Conservation (phyloP, 2,329 filamentous ascomycete genomes). For the Ophiostoma australiae region DNA sequence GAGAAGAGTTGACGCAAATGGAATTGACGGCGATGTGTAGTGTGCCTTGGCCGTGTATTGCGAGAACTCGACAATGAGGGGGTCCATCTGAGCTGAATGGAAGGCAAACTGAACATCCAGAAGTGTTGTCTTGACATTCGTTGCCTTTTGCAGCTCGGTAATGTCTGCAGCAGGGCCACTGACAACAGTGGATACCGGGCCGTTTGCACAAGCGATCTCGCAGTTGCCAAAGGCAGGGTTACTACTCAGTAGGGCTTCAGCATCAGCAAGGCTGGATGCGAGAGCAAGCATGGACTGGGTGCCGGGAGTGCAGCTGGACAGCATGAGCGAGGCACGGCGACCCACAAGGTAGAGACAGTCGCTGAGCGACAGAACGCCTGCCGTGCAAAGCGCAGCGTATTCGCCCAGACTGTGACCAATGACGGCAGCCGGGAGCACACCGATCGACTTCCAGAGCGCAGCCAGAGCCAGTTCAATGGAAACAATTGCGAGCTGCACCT, state of each 20-base stretch:
- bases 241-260: slow-evolving; percentile 45
- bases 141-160: slow-evolving; percentile 39
- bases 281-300: slow-evolving; percentile 58
- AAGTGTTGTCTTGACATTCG: slow-evolving; percentile 41
- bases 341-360: slow-evolving; percentile 71
- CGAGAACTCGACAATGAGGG: slow-evolving; percentile 56
- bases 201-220: slow-evolving; percentile 66
- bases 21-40: slow-evolving; percentile 37
- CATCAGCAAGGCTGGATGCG: slow-evolving; percentile 47
- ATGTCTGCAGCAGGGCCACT: slow-evolving; percentile 43
- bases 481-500: slow-evolving; percentile 51
- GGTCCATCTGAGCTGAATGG: slow-evolving; percentile 50
- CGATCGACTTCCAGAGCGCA: slow-evolving; percentile 53
- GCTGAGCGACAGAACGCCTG: slow-evolving; percentile 65
- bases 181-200: slow-evolving; percentile 69
- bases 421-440: slow-evolving; percentile 51
- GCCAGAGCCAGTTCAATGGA: slow-evolving; percentile 55
- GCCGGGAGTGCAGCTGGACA: slow-evolving; percentile 59
- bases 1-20: slow-evolving; percentile 63
- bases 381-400: slow-evolving; percentile 66
- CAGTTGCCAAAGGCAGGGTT: slow-evolving; percentile 38
- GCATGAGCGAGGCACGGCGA: slow-evolving; percentile 58
- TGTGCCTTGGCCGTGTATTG: slow-evolving; percentile 37
- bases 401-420: slow-evolving; percentile 64
- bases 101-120: slow-evolving; percentile 51